Base-by-base conservation (phyloP, 495 filamentous ascomycete species). In the Penicillium goetzii region DNA sequence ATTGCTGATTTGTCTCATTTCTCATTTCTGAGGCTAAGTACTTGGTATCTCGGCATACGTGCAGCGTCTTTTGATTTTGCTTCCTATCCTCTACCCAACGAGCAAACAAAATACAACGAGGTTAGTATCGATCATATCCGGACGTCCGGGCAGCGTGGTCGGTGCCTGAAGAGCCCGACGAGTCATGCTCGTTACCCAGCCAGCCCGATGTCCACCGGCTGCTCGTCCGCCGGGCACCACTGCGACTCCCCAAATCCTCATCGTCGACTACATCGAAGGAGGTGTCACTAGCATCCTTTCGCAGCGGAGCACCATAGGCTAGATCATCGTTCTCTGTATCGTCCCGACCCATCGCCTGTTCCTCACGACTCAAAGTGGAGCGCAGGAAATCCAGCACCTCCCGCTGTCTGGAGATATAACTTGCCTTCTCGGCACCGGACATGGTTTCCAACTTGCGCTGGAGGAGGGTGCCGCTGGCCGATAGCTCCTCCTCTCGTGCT, bases 201-300 rank as follows among this genome's bases (percentile, higher is more conserved):
- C 79, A 80, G 10, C 72, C 73, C 15, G 77, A 76, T 15, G 67
- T 30, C 77, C 77, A 78, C 56, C 72, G 69, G 19, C 74, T 68
- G 43, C 76, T 69, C 38, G 67, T 72, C 32, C 67, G 63, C 17
- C 68, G 65, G 3, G 57, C 53, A 2, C 61, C 49, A 4, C 59
- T 38, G 8, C 67, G 71, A n/a, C 65, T 71, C 32, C 71, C 80
- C 1, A 83, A 81, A 66, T 89, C 89, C 59, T 90, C 89, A n/a
- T 82, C 81, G 40, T 92, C 88, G 63, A 97, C 88, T 68, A 89
- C 88, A 68, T 94, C 90, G 71, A 97, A 97, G 62, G 93, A 92
- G 38, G 82, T 83, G 65, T 92, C 90, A 58, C 88, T 91, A 62
- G 82, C 81, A 68, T 88, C 92, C 81, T 90, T 92, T 47, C 78